These are phyloP conservation scores for Fusarium oligoseptatum DNA, from an alignment of 2,329 filamentous ascomycete species.

Conservation along the genomic window DNA sequence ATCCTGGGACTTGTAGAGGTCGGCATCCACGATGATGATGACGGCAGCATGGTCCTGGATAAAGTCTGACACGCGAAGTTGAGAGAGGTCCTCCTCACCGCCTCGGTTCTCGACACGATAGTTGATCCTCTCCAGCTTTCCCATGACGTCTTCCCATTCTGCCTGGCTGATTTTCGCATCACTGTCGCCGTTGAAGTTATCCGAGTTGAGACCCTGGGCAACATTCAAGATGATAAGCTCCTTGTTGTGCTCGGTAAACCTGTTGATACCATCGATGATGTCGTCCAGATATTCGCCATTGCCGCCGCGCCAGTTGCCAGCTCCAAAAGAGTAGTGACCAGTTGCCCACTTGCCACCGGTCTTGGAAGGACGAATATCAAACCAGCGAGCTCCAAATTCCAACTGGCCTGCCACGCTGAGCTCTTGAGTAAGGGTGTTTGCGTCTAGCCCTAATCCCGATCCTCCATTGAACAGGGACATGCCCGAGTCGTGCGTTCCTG, in stretches of 20 bases:
- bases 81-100: not conserved
- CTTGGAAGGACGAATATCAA: not conserved
- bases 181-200: not conserved
- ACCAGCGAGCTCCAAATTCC: not conserved
- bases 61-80: not conserved
- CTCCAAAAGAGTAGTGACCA: not conserved
- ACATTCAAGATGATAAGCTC: not conserved
- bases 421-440: not conserved
- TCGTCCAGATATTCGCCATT: not conserved
- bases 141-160: not conserved
- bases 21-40: not conserved
- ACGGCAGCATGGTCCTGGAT: not conserved
- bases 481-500: not conserved
- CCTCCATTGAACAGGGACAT: not conserved
- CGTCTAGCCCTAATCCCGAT: too few relatives aligned
- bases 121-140: not conserved
- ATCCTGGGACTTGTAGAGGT: not conserved
- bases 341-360: not conserved
- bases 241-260: not conserved
- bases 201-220: not conserved
- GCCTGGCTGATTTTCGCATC: not conserved
- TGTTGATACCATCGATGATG: not conserved
- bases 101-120: not conserved
- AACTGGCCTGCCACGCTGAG: not conserved
- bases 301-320: not conserved